Evolutionary conservation across 2,329 filamentous ascomycete genomes (phyloP).

Genomic region (Fusarium anguioides): DNA sequence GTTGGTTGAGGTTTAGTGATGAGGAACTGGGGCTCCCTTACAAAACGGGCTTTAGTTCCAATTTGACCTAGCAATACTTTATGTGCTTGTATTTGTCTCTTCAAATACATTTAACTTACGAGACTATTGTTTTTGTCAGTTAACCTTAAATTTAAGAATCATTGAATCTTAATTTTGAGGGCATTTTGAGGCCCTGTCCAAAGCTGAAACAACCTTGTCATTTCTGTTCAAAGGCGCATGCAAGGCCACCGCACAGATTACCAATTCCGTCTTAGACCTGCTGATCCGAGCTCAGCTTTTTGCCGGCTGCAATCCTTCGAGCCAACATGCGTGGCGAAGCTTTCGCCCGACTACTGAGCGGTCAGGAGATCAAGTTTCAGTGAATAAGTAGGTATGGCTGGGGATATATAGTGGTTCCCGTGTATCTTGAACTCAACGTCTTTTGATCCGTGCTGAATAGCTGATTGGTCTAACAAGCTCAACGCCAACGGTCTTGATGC

Average conservation of each 20-base stretch:
- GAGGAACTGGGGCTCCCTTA: not conserved
- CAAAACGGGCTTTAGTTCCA: not conserved
- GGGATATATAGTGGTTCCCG: too few species aligned
- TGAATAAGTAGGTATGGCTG: not conserved
- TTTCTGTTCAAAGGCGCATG: not conserved
- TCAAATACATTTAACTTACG: too few species aligned
- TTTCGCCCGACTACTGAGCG: not conserved
- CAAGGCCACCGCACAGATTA: not conserved
- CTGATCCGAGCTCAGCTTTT: not conserved
- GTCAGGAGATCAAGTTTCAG: not conserved
- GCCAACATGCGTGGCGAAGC: not conserved
- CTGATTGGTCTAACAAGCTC: too few species aligned
- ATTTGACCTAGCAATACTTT: too few species aligned
- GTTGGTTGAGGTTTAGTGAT: not conserved
- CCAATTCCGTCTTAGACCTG: not conserved
- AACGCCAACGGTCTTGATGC: too few species aligned
- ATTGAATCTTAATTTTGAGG: not conserved
- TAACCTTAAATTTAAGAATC: too few species aligned
- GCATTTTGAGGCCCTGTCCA: not conserved
- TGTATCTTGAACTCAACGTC: too few species aligned
- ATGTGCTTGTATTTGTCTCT: too few species aligned
- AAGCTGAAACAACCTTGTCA: slow-evolving; percentile 3
- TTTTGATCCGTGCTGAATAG: too few species aligned
- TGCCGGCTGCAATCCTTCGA: not conserved
- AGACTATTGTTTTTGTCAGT: too few species aligned